phyloP scores from a whole-genome alignment of 2,329 filamentous ascomycete genomes.

The Colletotrichum costaricense region DNA sequence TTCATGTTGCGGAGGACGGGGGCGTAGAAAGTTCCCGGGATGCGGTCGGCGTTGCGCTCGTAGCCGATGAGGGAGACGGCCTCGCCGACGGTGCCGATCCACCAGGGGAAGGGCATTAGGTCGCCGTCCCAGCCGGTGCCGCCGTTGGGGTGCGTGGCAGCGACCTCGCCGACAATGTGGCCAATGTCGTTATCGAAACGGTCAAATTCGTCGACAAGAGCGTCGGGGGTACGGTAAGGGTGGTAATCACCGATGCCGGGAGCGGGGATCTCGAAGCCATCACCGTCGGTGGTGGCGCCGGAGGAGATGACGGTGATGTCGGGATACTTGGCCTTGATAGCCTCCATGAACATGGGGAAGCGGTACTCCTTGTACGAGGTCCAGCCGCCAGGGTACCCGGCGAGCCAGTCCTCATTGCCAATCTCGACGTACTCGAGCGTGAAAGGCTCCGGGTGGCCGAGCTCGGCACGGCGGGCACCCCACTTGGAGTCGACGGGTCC shows the following conservation, averaged over 20 bases:
- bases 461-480: constrained; percentile 66
- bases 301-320: constrained; percentile 68
- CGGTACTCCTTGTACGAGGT: constrained; percentile 64
- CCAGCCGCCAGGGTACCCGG: constrained; percentile 57
- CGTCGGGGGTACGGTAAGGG: constrained; percentile 62
- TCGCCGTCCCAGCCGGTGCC: constrained; percentile 58
- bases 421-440: constrained; percentile 71
- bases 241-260: constrained; percentile 62
- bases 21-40: constrained; percentile 65
- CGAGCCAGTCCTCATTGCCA: constrained; percentile 76
- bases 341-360: constrained; percentile 69
- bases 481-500: constrained; percentile 65
- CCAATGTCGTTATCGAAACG: constrained; percentile 62
- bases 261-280: constrained; percentile 55
- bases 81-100: constrained; percentile 72
- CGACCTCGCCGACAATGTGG: constrained; percentile 62
- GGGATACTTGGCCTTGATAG: constrained; percentile 66
- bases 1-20: constrained; percentile 62
- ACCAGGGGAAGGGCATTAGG: constrained; percentile 62
- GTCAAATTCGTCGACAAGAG: constrained; percentile 60
- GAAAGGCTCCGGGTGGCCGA: constrained; percentile 73
- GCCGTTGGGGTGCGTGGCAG: constrained; percentile 63
- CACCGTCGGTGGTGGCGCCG: constrained; percentile 57
- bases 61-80: constrained; percentile 73
- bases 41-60: constrained; percentile 72